phyloP scores from a whole-genome alignment of 805 yeast species.

The Myxozyma mucilagina region DNA sequence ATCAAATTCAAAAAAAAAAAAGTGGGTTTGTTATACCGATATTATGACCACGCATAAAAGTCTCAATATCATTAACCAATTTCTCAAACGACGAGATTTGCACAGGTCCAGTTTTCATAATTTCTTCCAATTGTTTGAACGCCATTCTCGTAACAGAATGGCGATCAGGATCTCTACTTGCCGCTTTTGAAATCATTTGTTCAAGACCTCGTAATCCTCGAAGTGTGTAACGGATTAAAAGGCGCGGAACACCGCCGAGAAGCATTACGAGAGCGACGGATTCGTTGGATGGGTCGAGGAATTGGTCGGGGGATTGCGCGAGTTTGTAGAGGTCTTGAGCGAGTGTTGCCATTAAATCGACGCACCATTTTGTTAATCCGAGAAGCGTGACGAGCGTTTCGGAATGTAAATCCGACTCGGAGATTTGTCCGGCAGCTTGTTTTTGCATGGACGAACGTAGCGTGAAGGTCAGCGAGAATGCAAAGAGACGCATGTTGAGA shows the following conservation, averaged over 20 bases:
- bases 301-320: constrained; percentile 21
- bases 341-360: constrained; percentile 70
- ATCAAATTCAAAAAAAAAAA: background rate
- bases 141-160: constrained; percentile 36
- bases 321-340: constrained; percentile 60
- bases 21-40: constrained; percentile 6
- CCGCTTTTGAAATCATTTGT: constrained; percentile 33
- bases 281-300: constrained; percentile 37
- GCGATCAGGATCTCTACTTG: constrained; percentile 35
- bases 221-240: constrained; percentile 41
- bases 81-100: constrained; percentile 41
- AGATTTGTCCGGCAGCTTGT: constrained; percentile 45
- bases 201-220: constrained; percentile 45
- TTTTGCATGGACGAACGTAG: constrained; percentile 53
- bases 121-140: constrained; percentile 35
- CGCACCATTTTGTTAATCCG: constrained; percentile 85
- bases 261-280: constrained; percentile 40
- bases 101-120: constrained; percentile 38
- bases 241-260: constrained; percentile 42
- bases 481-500: constrained; percentile 66
- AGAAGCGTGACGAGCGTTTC: constrained; percentile 40
- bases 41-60: constrained; percentile 37
- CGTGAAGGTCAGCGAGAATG: constrained; percentile 72
- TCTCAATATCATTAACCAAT: constrained; percentile 45
- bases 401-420: constrained; percentile 48